A percentile compares a stretch with the other conserved stretches of the same genome.
These are phyloP conservation scores for Aspergillus coremiiformis DNA, from an alignment of 495 filamentous ascomycete genomes.

Conservation along the genomic window DNA sequence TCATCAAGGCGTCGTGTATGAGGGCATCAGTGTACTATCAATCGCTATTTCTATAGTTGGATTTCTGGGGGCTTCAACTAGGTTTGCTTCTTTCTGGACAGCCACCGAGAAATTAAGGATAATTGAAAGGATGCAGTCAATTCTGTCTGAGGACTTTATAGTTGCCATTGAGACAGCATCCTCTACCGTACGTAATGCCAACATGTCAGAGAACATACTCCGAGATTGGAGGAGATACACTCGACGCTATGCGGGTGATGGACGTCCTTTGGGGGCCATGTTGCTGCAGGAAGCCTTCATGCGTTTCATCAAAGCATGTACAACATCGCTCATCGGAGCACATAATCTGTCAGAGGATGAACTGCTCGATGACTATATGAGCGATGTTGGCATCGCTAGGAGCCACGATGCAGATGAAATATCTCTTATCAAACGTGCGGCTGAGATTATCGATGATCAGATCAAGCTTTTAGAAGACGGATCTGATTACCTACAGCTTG, in stretches of 20 bases:
- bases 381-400: constrained; percentile 40
- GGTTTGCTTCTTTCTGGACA: constrained; percentile 71
- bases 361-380: constrained; percentile 71
- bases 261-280: constrained; percentile 85
- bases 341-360: constrained; percentile 52
- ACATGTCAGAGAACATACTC: constrained; percentile 39
- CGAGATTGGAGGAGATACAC: constrained; percentile 75
- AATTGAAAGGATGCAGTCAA: constrained; percentile 56
- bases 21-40: constrained; percentile 59
- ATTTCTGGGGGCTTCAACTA: constrained; percentile 73
- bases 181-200: constrained; percentile 69
- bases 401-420: constrained; percentile 36
- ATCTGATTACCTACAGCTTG: constrained; percentile 78
- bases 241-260: constrained; percentile 70
- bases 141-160: constrained; percentile 77
- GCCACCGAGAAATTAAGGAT: constrained; percentile 60
- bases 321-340: constrained; percentile 59
- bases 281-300: constrained; percentile 80
- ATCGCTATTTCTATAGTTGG: constrained; percentile 77
- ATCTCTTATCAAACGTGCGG: constrained; percentile 56
- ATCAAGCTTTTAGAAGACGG: constrained; percentile 82
- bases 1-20: constrained; percentile 47
- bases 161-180: constrained; percentile 79
- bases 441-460: constrained; percentile 68
- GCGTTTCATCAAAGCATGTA: constrained; percentile 70